Percentiles rank a stretch among this genome's conserved stretches.
phyloP scores from a whole-genome alignment of 1,284 basidiomycete genomes.

The Leccinum pallidistipes region DNA sequence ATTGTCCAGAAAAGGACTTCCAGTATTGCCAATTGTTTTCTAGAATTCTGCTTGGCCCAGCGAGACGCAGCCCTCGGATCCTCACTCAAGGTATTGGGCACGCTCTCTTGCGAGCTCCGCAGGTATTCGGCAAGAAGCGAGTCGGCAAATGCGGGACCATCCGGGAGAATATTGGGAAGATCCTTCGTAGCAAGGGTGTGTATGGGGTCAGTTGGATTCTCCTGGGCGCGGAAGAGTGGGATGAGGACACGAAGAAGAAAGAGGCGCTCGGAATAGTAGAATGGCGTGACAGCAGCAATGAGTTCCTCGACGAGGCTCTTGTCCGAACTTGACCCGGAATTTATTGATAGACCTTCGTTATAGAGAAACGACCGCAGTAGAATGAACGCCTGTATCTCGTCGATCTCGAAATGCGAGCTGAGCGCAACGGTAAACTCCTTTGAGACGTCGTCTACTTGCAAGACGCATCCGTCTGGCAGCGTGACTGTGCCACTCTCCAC shows the following conservation, averaged over 20 bases:
- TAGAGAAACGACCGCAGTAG: slow-evolving; percentile 77
- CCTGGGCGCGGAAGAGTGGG: slow-evolving; percentile 63
- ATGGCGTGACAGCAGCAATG: slow-evolving; percentile 70
- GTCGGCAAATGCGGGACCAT: slow-evolving; percentile 56
- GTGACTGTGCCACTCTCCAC: slow-evolving; percentile 66
- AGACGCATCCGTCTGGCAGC: slow-evolving; percentile 58
- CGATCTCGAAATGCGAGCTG: slow-evolving; percentile 69
- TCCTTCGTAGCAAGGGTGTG: slow-evolving; percentile 54
- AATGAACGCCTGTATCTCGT: slow-evolving; percentile 72
- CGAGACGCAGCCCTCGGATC: slow-evolving; percentile 63
- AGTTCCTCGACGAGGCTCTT: slow-evolving; percentile 53
- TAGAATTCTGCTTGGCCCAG: slow-evolving; percentile 79
- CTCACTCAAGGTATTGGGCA: slow-evolving; percentile 52
- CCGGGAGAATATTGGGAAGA: slow-evolving; percentile 61
- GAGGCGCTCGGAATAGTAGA: slow-evolving; percentile 81
- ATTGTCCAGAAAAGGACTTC: slow-evolving; percentile 86
- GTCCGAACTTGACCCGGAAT: slow-evolving; percentile 45
- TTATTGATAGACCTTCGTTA: slow-evolving; percentile 68
- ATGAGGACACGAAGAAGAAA: slow-evolving; percentile 61
- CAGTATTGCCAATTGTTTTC: slow-evolving; percentile 77
- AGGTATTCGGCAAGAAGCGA: slow-evolving; percentile 59
- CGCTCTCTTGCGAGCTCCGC: slow-evolving; percentile 49
- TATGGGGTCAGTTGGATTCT: slow-evolving; percentile 53
- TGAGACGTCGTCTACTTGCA: slow-evolving; percentile 64
- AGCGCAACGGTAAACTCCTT: slow-evolving; percentile 70